Evolutionary conservation across 176 grass and related monocot genomes (phyloP).

Genomic region (Rhynchospora pubera): DNA sequence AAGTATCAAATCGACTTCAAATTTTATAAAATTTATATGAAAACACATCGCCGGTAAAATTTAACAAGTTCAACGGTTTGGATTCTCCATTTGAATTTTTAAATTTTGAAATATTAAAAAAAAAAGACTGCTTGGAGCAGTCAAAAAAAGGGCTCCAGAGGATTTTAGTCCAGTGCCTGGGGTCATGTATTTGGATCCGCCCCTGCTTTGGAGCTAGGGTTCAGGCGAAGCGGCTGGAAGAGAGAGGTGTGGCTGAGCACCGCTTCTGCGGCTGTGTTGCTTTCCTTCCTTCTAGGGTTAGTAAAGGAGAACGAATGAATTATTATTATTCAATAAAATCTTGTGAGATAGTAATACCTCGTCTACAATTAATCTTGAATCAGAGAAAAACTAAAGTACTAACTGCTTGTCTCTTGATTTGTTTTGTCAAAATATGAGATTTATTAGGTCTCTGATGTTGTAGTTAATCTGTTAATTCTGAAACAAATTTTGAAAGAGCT

Average conservation of each 20-base stretch:
- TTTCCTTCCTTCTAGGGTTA: slow-evolving; percentile 17
- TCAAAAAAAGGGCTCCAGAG: too few species aligned
- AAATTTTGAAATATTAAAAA: too few species aligned
- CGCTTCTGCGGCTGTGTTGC: neutral
- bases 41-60: too few species aligned
- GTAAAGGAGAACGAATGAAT: neutral
- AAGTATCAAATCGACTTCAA: too few species aligned
- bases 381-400: neutral
- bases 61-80: too few species aligned
- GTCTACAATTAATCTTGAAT: neutral
- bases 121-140: too few species aligned
- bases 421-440: neutral
- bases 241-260: neutral
- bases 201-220: neutral
- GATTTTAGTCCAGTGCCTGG: too few species aligned
- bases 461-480: neutral
- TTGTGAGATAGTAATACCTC: slow-evolving; percentile 20
- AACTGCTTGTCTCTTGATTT: neutral
- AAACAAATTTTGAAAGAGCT: neutral
- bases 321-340: neutral
- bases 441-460: neutral
- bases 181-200: too few species aligned
- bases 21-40: too few species aligned
- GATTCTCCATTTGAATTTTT: too few species aligned
- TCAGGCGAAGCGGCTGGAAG: neutral